Percentiles rank a stretch among this genome's conserved stretches.
These are phyloP conservation scores for Diplosphaera chodatii DNA, from an alignment of 139 green algal species.

Conservation along the genomic window DNA sequence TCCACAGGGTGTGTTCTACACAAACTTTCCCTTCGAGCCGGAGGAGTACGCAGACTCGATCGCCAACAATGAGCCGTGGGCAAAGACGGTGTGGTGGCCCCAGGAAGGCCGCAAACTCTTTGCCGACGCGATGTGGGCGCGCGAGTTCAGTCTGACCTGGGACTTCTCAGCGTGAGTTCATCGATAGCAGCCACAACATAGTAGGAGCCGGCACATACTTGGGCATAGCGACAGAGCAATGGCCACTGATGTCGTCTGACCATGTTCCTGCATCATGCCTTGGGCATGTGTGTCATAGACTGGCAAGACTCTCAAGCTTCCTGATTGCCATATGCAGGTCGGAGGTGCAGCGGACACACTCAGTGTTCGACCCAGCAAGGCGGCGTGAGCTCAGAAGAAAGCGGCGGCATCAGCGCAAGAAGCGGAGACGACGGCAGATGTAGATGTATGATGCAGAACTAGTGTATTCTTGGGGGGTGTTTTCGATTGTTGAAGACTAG, in stretches of 20 bases:
- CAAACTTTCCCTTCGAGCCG: background rate
- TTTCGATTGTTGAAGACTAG: too few relatives aligned
- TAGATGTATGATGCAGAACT: background rate
- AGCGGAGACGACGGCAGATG: background rate
- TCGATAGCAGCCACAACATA: too few relatives aligned
- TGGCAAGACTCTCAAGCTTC: too few relatives aligned
- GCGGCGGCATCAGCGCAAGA: background rate
- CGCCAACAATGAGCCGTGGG: background rate
- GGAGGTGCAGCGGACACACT: background rate
- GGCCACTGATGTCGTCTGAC: too few relatives aligned
- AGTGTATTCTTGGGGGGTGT: too few relatives aligned
- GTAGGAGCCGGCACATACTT: too few relatives aligned
- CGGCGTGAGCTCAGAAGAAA: too few relatives aligned
- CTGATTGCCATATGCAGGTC: too few relatives aligned
- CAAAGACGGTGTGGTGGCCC: background rate
- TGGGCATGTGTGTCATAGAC: too few relatives aligned
- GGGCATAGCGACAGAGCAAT: too few relatives aligned
- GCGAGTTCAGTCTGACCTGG: background rate
- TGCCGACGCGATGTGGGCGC: background rate
- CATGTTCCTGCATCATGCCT: too few relatives aligned
- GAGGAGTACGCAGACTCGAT: background rate
- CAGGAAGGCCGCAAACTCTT: background rate
- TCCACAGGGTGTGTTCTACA: background rate
- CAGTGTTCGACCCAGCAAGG: background rate
- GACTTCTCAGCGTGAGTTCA: background rate